Conservation (phyloP, 2,329 filamentous ascomycete genomes). For the Exophiala sp. region DNA sequence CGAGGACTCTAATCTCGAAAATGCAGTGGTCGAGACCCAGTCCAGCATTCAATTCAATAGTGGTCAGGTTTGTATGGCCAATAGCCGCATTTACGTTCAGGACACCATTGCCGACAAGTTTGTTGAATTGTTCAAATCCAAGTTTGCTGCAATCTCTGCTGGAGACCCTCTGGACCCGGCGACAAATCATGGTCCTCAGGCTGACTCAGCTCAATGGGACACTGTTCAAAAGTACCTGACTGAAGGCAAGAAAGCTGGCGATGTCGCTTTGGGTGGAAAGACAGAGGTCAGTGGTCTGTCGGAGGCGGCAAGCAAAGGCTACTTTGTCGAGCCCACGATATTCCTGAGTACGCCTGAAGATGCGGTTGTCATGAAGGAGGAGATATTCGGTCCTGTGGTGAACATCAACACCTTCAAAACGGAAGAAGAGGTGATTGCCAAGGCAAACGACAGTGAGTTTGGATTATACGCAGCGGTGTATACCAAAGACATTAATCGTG, state of each 20-base stretch:
- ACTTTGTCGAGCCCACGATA: slow-evolving; percentile 39
- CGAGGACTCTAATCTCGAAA: slow-evolving; percentile 55
- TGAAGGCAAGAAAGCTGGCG: slow-evolving; percentile 39
- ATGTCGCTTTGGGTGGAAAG: slow-evolving; percentile 38
- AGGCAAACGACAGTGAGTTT: slow-evolving; percentile 41
- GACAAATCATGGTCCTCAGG: slow-evolving; percentile 44
- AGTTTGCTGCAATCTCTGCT: slow-evolving; percentile 33
- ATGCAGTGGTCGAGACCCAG: slow-evolving; percentile 46
- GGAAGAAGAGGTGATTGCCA: slow-evolving; percentile 39
- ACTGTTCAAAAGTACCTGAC: slow-evolving; percentile 42
- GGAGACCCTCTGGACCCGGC: slow-evolving; percentile 40
- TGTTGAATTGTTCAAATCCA: slow-evolving; percentile 34
- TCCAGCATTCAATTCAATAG: slow-evolving; percentile 56
- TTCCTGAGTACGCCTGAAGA: slow-evolving; percentile 35
- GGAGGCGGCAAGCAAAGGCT: slow-evolving; percentile 32
- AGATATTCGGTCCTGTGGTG: slow-evolving; percentile 48
- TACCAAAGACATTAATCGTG: slow-evolving; percentile 28
- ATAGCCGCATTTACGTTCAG: slow-evolving; percentile 24
- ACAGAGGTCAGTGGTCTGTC: slow-evolving; percentile 26
- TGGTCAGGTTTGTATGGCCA: slow-evolving; percentile 59
- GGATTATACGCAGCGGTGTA: slow-evolving; percentile 53
- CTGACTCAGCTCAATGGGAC: slow-evolving; percentile 44
- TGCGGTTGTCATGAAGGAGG: slow-evolving; percentile 38
- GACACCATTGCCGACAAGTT: slow-evolving; percentile 24
- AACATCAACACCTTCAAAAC: slow-evolving; percentile 53